Evolutionary conservation across 1,284 basidiomycete genomes (phyloP).

Genomic region (Malassezia furfur): DNA sequence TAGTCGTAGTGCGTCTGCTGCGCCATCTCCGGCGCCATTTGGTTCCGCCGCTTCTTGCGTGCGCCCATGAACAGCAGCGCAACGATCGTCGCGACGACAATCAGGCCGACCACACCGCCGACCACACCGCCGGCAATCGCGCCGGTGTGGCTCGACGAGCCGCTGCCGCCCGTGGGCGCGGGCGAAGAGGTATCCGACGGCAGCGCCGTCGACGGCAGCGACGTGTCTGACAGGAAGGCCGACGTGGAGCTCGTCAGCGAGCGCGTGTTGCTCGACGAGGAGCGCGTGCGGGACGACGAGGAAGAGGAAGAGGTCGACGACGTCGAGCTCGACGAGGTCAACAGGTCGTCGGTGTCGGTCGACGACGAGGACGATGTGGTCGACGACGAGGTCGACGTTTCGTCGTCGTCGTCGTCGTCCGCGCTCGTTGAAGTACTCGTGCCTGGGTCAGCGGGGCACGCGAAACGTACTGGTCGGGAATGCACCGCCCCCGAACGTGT

Average conservation of each 20-base stretch:
- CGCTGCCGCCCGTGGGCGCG: not conserved
- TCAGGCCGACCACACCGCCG: constrained; percentile 12
- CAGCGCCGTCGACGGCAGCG: not conserved
- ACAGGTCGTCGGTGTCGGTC: not conserved
- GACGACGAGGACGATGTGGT: not conserved
- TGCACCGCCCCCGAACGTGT: not conserved
- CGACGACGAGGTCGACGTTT: not conserved
- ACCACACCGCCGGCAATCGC: constrained; percentile 19
- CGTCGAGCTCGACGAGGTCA: not conserved
- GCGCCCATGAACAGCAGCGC: not conserved
- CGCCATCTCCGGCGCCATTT: not conserved
- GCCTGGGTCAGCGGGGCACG: not conserved
- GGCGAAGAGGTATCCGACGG: not conserved
- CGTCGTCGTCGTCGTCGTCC: not conserved
- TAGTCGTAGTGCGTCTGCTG: not conserved
- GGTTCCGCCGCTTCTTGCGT: constrained; percentile 2
- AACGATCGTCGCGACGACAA: not conserved
- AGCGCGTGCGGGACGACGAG: not conserved
- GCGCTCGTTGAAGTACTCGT: not conserved
- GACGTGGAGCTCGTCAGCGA: not conserved
- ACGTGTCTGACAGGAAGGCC: not conserved
- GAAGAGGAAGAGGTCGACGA: not conserved
- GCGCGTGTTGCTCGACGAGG: not conserved
- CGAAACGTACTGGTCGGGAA: not conserved
- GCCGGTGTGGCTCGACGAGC: constrained; percentile 2